Evolutionary conservation across 2,329 filamentous ascomycete species (phyloP).

Genomic region (Pseudocercospora eumusae): DNA sequence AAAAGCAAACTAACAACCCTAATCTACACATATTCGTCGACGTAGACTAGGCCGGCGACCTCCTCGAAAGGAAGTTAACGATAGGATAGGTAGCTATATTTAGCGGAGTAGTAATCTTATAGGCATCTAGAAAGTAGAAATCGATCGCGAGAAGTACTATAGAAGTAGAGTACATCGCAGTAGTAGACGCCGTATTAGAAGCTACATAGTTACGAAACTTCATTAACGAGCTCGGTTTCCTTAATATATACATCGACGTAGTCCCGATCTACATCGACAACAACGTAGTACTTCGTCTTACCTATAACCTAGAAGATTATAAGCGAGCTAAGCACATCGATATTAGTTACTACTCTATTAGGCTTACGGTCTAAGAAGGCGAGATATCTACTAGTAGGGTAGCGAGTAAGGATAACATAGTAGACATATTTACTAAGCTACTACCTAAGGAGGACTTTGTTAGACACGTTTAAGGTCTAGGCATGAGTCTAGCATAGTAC

Average conservation of each 20-base stretch:
- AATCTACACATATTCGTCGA: constrained; percentile 12
- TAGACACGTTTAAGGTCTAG: constrained; percentile 3
- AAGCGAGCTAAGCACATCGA: constrained; percentile 16
- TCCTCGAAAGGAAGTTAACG: constrained; percentile 8
- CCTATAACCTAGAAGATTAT: constrained; percentile 11
- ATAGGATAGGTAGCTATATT: constrained; percentile 16
- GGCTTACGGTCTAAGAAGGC: not conserved
- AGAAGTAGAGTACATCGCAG: constrained; percentile 18
- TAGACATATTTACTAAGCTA: constrained; percentile 18
- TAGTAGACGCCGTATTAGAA: constrained; percentile 10
- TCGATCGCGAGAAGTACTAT: not conserved
- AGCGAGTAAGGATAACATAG: constrained; percentile 13
- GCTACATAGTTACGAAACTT: constrained; percentile 16
- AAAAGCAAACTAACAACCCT: not conserved
- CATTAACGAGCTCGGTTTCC: constrained; percentile 16
- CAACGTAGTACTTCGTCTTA: constrained; percentile 8
- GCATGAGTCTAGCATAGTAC: constrained; percentile 1
- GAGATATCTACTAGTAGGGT: constrained; percentile 4
- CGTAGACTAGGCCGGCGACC: constrained; percentile 12
- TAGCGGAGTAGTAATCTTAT: constrained; percentile 8
- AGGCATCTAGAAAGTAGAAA: constrained; percentile 13
- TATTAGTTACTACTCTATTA: constrained; percentile 16
- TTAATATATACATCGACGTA: not conserved
- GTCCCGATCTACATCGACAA: constrained; percentile 19
- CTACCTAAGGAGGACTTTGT: constrained; percentile 5